phyloP scores from a whole-genome alignment of 2,329 filamentous ascomycete species.

The Metarhizium sp. region DNA sequence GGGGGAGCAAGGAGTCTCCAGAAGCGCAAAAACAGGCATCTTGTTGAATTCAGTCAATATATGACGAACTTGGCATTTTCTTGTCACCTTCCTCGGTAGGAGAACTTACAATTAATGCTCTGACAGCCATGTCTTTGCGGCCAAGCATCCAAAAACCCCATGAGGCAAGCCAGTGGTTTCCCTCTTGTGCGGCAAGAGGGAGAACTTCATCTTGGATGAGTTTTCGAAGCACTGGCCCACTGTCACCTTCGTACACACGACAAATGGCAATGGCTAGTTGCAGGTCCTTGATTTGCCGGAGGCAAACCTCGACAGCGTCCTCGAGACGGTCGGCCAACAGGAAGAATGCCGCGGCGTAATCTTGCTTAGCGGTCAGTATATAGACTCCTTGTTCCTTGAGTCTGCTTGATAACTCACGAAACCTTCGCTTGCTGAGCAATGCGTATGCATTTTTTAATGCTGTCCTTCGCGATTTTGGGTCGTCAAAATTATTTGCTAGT shows the following conservation, averaged over 20 bases:
- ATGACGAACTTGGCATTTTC: not conserved
- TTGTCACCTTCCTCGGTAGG: not conserved
- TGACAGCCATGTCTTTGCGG: conserved; percentile 73
- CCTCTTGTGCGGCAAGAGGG: conserved; percentile 64
- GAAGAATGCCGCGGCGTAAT: conserved; percentile 95
- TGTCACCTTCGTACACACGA: conserved; percentile 80
- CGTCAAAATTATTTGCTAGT: conserved; percentile 82
- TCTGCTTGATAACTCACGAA: conserved; percentile 40
- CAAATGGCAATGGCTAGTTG: conserved; percentile 85
- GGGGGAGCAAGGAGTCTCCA: conserved; percentile 58
- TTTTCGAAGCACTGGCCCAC: conserved; percentile 60
- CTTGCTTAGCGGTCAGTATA: conserved; percentile 29
- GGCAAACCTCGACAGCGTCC: conserved; percentile 78
- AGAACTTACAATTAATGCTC: conserved; percentile 62
- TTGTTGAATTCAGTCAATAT: conserved; percentile 20
- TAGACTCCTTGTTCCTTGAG: not conserved
- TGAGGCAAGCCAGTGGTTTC: conserved; percentile 86
- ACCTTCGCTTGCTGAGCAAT: conserved; percentile 79
- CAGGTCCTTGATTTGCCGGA: conserved; percentile 79
- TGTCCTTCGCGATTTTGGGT: conserved; percentile 77
- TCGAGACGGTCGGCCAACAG: conserved; percentile 75
- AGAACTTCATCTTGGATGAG: conserved; percentile 76
- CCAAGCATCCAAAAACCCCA: conserved; percentile 94
- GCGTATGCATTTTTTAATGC: conserved; percentile 96
- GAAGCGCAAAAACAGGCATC: conserved; percentile 68